Base-by-base conservation (phyloP, 2,329 filamentous ascomycete genomes). In the Aschersonia sp. region DNA sequence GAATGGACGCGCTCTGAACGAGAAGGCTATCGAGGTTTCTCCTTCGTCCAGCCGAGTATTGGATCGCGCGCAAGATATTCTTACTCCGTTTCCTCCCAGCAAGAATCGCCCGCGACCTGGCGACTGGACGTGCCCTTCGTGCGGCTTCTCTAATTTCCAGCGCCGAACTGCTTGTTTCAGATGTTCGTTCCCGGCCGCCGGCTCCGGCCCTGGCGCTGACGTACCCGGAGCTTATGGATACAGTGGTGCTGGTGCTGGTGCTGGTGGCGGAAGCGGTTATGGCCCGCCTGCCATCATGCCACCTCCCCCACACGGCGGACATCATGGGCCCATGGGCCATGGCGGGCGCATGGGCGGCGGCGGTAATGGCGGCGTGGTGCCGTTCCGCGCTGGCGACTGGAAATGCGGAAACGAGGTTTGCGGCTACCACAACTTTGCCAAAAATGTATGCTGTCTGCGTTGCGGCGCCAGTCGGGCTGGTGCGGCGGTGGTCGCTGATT, bases 101-200 rank as follows among this genome's bases (percentile, higher is more conserved):
- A 98, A 98, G 77, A 98, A 98, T 68, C 83, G 92, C 42, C 92
- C 92, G 52, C 85, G 92, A 49, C 92, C 92, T 40, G 92, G 92
- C 64, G 92, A 98, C 68, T 98, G 92, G 92, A 97, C 90, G 51
- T 98, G 92, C 72, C 92, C 92, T 43, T 96, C 89, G 46, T 98
- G 92, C 61, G 92, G 92, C 51, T 98, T 98, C 71, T 96, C 88
- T 59, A 98, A 98, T 75, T 98, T 98, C 73, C 92, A 98, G 69
- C 87, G 92, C 59, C 87, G 92, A 57, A 97, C 92, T 14, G 92
- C 90, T 46, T 98, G 92, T 68, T 98, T 98, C 84, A 85, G 92
- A 58, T 98, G 92, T 73, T 96, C 89, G 1, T 98, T 94, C 79
- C 90, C 92, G n/a, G 90, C 92, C 30, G 87, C 94, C 65, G 83